These are phyloP conservation scores for Lactarius sanguifluus DNA, from an alignment of 768 basidiomycete genomes.

Conservation along the genomic window DNA sequence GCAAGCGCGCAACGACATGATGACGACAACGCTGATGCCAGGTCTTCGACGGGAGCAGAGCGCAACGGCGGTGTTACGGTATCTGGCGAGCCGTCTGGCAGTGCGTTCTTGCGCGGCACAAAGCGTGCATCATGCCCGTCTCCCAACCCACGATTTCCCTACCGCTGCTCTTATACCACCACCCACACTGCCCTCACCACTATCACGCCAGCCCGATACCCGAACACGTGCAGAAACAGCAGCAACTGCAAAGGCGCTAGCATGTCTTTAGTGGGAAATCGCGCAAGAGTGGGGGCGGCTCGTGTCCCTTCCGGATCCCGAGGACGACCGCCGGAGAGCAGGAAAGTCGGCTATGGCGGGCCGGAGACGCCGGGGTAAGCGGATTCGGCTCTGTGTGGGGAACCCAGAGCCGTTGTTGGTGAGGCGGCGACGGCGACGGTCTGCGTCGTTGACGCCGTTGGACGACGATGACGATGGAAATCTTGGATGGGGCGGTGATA, in stretches of 20 bases:
- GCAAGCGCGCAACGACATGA: not conserved
- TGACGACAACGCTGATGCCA: not conserved
- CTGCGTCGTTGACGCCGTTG: not conserved
- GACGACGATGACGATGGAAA: not conserved
- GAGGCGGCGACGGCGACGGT: not conserved
- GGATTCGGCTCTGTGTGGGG: constrained; percentile 7
- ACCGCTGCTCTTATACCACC: not conserved
- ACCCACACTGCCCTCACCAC: not conserved
- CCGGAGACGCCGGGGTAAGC: not conserved
- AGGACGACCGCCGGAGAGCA: not conserved
- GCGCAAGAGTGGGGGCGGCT: constrained; percentile 16
- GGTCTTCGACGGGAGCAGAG: not conserved
- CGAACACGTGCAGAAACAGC: not conserved
- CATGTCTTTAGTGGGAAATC: constrained; percentile 13
- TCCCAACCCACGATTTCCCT: not conserved
- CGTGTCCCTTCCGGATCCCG: constrained; percentile 10
- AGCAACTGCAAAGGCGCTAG: not conserved
- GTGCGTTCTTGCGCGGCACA: not conserved
- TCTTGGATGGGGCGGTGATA: not conserved
- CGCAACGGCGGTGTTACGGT: not conserved
- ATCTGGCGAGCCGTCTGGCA: not conserved
- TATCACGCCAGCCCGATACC: not conserved
- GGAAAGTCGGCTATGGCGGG: not conserved
- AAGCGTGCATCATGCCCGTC: not conserved
- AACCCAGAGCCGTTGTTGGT: constrained; percentile 1